A percentile compares a stretch with the other conserved stretches of the same genome.
Conservation (phyloP, 202 grass and related monocot genomes). For the Panicum hallii region DNA sequence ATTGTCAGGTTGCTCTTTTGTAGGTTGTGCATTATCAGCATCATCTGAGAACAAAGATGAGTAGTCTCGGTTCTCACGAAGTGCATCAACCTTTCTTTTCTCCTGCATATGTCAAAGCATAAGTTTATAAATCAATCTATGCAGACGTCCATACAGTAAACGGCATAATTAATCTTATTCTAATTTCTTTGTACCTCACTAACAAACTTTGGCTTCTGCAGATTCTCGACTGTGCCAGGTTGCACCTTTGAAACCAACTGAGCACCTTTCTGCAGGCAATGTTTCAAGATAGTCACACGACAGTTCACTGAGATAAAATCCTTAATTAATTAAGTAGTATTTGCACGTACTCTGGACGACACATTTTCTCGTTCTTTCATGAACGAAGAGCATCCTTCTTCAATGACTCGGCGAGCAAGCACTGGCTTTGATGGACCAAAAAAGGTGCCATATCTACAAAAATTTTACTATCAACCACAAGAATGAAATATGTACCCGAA, state of each 20-base stretch:
- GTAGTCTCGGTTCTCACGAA: slow-evolving; percentile 78
- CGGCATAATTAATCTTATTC: neutral
- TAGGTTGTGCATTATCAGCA: slow-evolving; percentile 40
- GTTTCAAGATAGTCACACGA: neutral
- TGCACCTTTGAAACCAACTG: slow-evolving; percentile 42
- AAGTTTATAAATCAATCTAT: neutral
- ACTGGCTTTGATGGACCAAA: slow-evolving; percentile 77
- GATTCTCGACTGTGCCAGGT: slow-evolving; percentile 22
- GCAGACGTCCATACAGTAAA: slow-evolving; percentile 12
- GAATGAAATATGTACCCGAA: neutral
- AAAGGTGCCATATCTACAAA: slow-evolving; percentile 76
- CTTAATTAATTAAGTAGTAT: neutral
- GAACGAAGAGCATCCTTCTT: slow-evolving; percentile 62
- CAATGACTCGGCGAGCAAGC: slow-evolving; percentile 76
- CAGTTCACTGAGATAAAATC: neutral
- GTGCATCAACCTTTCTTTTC: slow-evolving; percentile 78
- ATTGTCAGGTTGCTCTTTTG: slow-evolving; percentile 16
- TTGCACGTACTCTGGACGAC: slow-evolving; percentile 16
- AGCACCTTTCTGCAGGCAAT: slow-evolving; percentile 51
- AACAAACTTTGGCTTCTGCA: slow-evolving; percentile 59
- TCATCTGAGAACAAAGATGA: slow-evolving; percentile 81
- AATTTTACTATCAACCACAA: neutral
- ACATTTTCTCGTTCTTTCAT: slow-evolving; percentile 50
- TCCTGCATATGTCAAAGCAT: slow-evolving; percentile 41
- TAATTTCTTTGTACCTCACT: slow-evolving; percentile 54